phyloP scores from a whole-genome alignment of 1,139 yeast genomes.

The Magnusiomyces starmeri region DNA sequence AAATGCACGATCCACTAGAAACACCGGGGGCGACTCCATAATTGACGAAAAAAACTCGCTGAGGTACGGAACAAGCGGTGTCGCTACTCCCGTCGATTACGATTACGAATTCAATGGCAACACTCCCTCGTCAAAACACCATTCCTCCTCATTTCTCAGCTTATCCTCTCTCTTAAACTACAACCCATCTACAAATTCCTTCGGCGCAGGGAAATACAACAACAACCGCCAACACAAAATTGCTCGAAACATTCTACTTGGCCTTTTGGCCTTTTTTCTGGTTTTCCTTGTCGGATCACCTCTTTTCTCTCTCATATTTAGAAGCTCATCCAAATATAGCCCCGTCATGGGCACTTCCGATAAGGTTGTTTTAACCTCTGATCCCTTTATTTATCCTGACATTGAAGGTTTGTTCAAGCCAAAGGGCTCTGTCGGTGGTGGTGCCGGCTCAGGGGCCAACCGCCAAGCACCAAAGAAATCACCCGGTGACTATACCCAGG shows the following conservation, averaged over 20 bases:
- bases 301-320: background rate
- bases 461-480: conserved; percentile 9
- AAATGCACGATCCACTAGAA: background rate
- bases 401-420: conserved; percentile 4
- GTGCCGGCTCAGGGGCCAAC: conserved; percentile 2
- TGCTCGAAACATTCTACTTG: background rate
- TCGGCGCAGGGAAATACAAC: background rate
- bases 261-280: background rate
- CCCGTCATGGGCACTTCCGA: background rate
- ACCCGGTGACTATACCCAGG: conserved; percentile 10
- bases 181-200: background rate
- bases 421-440: background rate
- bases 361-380: background rate
- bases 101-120: background rate
- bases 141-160: background rate
- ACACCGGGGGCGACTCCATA: background rate
- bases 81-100: background rate
- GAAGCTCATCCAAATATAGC: background rate
- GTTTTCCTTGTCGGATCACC: background rate
- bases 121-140: background rate
- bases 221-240: background rate
- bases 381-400: conserved; percentile 10
- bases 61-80: background rate
- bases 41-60: background rate
- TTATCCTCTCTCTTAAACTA: background rate